phyloP scores from a whole-genome alignment of 179 eudicot species.

The Silene coronaria region DNA sequence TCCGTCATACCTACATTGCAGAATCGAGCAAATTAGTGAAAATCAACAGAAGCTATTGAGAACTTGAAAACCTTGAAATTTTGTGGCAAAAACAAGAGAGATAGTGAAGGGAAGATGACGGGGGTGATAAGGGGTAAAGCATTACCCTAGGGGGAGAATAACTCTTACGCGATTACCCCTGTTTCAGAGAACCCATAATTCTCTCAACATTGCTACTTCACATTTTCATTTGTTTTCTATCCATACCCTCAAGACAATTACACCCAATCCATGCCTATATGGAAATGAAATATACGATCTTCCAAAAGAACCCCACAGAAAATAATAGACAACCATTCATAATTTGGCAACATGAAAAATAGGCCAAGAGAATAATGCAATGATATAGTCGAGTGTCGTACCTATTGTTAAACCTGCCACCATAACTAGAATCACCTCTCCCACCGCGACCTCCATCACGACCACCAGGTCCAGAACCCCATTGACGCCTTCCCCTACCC shows the following conservation, averaged over 20 bases:
- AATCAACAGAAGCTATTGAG: too few species aligned
- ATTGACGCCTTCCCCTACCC: conserved; percentile 49
- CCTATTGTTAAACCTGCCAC: conserved; percentile 48
- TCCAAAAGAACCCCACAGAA: too few species aligned
- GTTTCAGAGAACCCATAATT: too few species aligned
- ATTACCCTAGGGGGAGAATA: too few species aligned
- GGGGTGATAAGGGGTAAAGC: too few species aligned
- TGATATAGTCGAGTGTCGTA: background rate
- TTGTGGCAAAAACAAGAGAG: background rate
- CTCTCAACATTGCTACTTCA: too few species aligned
- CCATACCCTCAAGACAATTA: too few species aligned
- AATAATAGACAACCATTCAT: background rate
- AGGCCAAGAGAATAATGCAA: background rate
- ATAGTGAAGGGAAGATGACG: too few species aligned
- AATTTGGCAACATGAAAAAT: background rate
- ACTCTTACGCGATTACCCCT: too few species aligned
- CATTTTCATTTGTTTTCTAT: too few species aligned
- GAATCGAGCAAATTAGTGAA: background rate
- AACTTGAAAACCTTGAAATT: background rate
- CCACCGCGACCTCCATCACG: conserved; percentile 74
- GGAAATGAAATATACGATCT: too few species aligned
- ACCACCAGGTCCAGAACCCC: conserved; percentile 67
- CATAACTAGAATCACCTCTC: conserved; percentile 42
- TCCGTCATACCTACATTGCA: conserved; percentile 13
- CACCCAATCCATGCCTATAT: too few species aligned